Conservation (phyloP, 371 early-diverging fungal genomes). For the Apophysomyces elegans region DNA sequence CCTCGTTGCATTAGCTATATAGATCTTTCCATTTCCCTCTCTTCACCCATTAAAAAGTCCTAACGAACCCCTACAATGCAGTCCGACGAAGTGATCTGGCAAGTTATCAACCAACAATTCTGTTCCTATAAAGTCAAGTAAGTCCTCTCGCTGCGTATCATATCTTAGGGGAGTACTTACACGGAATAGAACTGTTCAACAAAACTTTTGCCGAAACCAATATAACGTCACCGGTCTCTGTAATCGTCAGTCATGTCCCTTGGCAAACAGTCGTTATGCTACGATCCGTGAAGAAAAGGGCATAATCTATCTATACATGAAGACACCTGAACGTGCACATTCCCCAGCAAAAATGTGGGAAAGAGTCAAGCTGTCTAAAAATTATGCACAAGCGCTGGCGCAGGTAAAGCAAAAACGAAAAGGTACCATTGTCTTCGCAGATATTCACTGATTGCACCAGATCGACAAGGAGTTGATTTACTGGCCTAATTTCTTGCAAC, state of each 20-base stretch:
- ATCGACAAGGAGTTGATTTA: constrained; percentile 94
- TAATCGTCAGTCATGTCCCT: constrained; percentile 96
- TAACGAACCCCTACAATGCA: constrained; percentile 30
- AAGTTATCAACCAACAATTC: constrained; percentile 90
- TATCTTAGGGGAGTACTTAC: background rate
- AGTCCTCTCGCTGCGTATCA: constrained; percentile 23
- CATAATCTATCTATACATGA: constrained; percentile 90
- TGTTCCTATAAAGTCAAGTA: constrained; percentile 97
- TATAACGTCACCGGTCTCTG: constrained; percentile 99
- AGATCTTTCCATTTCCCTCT: background rate
- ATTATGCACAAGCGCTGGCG: constrained; percentile 91
- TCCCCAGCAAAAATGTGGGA: constrained; percentile 98
- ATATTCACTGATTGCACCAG: constrained; percentile 31
- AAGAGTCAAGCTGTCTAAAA: constrained; percentile 88
- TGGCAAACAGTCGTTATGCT: constrained; percentile 98
- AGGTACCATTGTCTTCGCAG: background rate
- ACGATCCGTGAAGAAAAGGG: constrained; percentile 95
- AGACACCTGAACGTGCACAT: constrained; percentile 98
- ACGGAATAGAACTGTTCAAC: constrained; percentile 20
- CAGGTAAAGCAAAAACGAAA: constrained; percentile 52
- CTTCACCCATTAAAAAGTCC: background rate
- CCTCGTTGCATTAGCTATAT: constrained; percentile 10
- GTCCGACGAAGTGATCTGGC: constrained; percentile 87
- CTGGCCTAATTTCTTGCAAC: constrained; percentile 92
- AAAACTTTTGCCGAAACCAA: constrained; percentile 94